Conservation (phyloP, 192 early-diverging fungal species). For the Pilaira anomala region DNA sequence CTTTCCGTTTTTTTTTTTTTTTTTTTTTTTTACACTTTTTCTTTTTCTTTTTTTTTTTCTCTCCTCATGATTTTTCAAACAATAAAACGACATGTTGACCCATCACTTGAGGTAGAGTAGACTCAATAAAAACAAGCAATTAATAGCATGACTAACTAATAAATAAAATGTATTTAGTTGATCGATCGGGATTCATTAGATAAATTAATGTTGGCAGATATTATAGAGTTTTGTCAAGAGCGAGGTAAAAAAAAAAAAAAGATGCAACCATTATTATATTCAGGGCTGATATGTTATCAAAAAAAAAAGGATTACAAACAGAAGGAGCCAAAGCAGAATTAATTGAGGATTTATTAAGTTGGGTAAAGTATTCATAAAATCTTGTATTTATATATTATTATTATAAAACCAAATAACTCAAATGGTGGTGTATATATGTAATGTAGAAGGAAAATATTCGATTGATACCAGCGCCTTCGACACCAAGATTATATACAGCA, state of each 20-base stretch:
- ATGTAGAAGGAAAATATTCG: conserved; percentile 58
- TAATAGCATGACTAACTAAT: no score
- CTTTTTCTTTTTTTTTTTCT: no score
- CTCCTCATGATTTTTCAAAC: no score
- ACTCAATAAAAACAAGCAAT: no score
- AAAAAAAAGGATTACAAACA: conserved; percentile 36
- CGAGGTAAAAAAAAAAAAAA: conserved; percentile 47
- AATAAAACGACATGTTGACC: no score
- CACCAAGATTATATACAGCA: conserved; percentile 49
- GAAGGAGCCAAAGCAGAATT: conserved; percentile 64
- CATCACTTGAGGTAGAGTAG: no score
- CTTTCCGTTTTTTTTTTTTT: no score
- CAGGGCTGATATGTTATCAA: no score
- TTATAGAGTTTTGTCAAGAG: conserved; percentile 70
- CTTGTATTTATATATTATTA: not conserved
- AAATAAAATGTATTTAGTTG: no score
- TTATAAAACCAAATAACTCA: not conserved
- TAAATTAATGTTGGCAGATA: conserved; percentile 62
- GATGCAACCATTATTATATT: no score
- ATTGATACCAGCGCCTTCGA: conserved; percentile 65
- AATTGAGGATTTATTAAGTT: conserved; percentile 57
- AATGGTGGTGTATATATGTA: not conserved
- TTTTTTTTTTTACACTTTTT: no score
- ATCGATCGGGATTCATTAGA: conserved; percentile 33
- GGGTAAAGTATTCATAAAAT: conserved; percentile 48